These are phyloP conservation scores for Garcia nutans DNA, from an alignment of 345 rosid genomes.

Conservation along the genomic window DNA sequence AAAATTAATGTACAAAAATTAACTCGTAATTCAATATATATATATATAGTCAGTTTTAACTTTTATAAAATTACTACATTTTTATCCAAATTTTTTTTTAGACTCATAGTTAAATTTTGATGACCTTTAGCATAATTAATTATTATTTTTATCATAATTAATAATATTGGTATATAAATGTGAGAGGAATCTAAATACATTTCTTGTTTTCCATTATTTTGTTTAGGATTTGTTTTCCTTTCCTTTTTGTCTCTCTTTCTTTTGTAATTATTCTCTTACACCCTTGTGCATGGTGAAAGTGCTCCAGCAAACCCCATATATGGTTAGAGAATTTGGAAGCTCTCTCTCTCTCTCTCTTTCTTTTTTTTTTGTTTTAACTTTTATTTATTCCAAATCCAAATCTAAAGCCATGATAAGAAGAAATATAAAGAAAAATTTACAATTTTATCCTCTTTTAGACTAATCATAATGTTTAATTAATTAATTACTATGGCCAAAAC, in stretches of 20 bases:
- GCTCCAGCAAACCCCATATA: slow-evolving; percentile 48
- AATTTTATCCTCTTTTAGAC: slow-evolving; percentile 22
- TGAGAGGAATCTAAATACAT: slow-evolving; percentile 20
- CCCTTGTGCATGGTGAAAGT: slow-evolving; percentile 36
- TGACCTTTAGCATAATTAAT: not conserved
- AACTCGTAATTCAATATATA: too few species aligned
- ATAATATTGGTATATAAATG: not conserved
- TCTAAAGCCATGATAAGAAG: slow-evolving; percentile 37
- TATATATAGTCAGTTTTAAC: too few species aligned
- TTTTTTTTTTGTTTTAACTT: slow-evolving; percentile 30
- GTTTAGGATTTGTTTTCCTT: slow-evolving; percentile 18
- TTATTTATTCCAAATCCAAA: slow-evolving; percentile 52
- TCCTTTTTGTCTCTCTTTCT: slow-evolving; percentile 27
- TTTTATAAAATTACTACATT: too few species aligned
- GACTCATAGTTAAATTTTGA: not conserved
- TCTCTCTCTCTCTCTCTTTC: slow-evolving; percentile 27
- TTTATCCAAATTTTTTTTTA: too few species aligned
- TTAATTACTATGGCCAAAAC: slow-evolving; percentile 1
- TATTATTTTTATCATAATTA: not conserved
- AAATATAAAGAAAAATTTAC: slow-evolving; percentile 19
- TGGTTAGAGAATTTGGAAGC: slow-evolving; percentile 39
- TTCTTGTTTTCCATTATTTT: slow-evolving; percentile 30
- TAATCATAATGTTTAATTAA: not conserved
- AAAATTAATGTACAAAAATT: too few species aligned
- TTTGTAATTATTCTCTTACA: slow-evolving; percentile 28